Evolutionary conservation across 805 yeast genomes (phyloP).

Genomic region (Yamadazyma philogaea): DNA sequence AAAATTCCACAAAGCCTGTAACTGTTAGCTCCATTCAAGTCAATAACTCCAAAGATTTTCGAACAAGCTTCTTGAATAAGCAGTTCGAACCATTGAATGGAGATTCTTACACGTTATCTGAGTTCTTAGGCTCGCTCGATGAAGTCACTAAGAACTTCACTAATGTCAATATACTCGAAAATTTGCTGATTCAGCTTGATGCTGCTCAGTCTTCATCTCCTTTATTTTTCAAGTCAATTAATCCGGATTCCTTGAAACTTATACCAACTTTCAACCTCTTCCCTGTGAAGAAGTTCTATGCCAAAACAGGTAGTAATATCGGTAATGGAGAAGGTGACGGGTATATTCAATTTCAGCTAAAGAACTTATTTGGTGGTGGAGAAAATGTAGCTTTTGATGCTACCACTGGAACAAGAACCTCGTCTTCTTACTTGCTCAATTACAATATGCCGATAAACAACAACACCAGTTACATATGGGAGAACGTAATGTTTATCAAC

Average conservation of each 20-base stretch:
- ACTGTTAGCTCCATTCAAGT: slow-evolving; percentile 44
- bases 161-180: slow-evolving; percentile 23
- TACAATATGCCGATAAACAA: slow-evolving; percentile 46
- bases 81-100: slow-evolving; percentile 49
- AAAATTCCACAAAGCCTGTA: slow-evolving; percentile 39
- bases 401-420: slow-evolving; percentile 47
- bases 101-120: slow-evolving; percentile 33
- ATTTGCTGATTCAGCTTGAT: slow-evolving; percentile 10
- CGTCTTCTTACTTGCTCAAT: slow-evolving; percentile 47
- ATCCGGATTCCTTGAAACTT: slow-evolving; percentile 20
- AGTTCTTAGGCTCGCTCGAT: slow-evolving; percentile 42
- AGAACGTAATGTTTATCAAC: slow-evolving; percentile 40
- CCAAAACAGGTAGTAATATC: slow-evolving; percentile 91
- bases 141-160: slow-evolving; percentile 40
- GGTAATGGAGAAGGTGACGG: slow-evolving; percentile 98
- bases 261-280: slow-evolving; percentile 36
- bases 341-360: slow-evolving; percentile 66
- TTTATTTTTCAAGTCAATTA: slow-evolving; percentile 6
- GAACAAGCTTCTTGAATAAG: slow-evolving; percentile 42
- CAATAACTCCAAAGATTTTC: slow-evolving; percentile 45
- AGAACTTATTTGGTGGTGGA: slow-evolving; percentile 57
- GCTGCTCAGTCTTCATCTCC: slow-evolving; percentile 14
- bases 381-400: slow-evolving; percentile 52
- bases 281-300: slow-evolving; percentile 69
- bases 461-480: slow-evolving; percentile 38